phyloP scores from a whole-genome alignment of 805 yeast genomes.

The Wickerhamiella parazyma region DNA sequence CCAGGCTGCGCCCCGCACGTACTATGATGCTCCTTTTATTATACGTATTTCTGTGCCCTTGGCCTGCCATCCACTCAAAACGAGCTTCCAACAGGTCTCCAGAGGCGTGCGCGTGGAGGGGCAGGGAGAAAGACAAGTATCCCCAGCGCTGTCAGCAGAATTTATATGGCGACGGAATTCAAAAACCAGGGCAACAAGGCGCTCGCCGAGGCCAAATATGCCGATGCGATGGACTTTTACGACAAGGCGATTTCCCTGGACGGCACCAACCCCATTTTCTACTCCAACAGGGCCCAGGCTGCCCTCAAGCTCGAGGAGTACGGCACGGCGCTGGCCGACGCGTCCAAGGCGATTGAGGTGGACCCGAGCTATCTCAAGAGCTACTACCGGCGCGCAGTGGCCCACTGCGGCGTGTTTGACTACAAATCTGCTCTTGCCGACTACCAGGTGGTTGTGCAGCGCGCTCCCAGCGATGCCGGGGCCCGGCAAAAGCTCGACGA shows the following conservation, averaged over 20 bases:
- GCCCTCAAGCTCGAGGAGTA: conserved; percentile 74
- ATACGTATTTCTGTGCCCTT: not conserved
- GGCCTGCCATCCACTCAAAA: conserved; percentile 9
- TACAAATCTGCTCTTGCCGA: conserved; percentile 62
- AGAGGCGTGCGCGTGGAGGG: not conserved
- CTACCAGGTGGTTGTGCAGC: conserved; percentile 46
- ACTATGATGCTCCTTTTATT: conserved; percentile 12
- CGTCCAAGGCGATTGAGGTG: conserved; percentile 52
- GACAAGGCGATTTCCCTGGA: conserved; percentile 57
- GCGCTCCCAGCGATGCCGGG: conserved; percentile 53
- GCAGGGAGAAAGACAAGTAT: not conserved
- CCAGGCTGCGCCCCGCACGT: not conserved
- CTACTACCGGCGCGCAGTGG: conserved; percentile 76
- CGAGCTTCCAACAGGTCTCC: conserved; percentile 6
- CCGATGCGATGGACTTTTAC: conserved; percentile 52
- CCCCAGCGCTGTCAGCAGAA: not conserved
- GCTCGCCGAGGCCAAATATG: conserved; percentile 46
- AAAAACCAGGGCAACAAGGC: conserved; percentile 61
- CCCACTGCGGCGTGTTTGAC: conserved; percentile 60
- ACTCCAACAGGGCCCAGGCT: conserved; percentile 78
- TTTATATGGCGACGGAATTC: conserved; percentile 9
- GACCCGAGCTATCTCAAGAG: conserved; percentile 64
- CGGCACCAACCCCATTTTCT: conserved; percentile 49
- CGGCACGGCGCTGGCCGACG: conserved; percentile 73
- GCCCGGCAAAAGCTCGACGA: conserved; percentile 51